These are phyloP conservation scores for Priceomyces castillae DNA, from an alignment of 805 yeast species.

Conservation along the genomic window DNA sequence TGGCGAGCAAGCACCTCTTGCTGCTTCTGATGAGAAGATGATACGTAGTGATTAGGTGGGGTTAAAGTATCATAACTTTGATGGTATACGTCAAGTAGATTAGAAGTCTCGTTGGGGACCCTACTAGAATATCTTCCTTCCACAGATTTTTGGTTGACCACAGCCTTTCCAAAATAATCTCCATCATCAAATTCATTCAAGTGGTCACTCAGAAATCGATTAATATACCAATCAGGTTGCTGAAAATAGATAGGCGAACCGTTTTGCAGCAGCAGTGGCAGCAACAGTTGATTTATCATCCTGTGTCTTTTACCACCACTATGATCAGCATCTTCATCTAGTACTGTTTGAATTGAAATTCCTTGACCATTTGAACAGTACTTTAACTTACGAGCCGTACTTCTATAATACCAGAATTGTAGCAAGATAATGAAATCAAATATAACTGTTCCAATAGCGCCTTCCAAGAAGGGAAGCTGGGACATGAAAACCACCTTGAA, in stretches of 20 bases:
- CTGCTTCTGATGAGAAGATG: slow-evolving; percentile 1
- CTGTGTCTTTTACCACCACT: neutral
- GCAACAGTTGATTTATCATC: neutral
- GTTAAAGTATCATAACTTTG: slow-evolving; percentile 2
- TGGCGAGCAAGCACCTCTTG: neutral
- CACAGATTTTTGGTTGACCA: neutral
- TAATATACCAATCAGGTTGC: slow-evolving; percentile 41
- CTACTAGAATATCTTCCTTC: neutral
- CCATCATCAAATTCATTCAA: neutral
- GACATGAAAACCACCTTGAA: slow-evolving; percentile 46
- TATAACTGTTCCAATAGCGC: slow-evolving; percentile 76
- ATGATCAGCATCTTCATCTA: neutral
- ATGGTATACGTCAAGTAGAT: neutral
- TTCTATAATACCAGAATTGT: slow-evolving; percentile 26
- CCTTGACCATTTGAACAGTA: neutral
- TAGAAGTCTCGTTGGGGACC: neutral
- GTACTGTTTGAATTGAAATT: neutral
- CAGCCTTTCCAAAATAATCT: neutral
- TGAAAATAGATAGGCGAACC: slow-evolving; percentile 22
- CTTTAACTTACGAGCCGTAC: neutral
- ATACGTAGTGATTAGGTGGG: slow-evolving; percentile 11
- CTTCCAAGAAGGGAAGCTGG: slow-evolving; percentile 77
- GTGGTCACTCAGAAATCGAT: slow-evolving; percentile 8
- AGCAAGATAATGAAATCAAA: slow-evolving; percentile 44
- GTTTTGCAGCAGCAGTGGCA: neutral